These are phyloP conservation scores for Anastatica hierochuntica DNA, from an alignment of 345 rosid genomes.

Conservation along the genomic window DNA sequence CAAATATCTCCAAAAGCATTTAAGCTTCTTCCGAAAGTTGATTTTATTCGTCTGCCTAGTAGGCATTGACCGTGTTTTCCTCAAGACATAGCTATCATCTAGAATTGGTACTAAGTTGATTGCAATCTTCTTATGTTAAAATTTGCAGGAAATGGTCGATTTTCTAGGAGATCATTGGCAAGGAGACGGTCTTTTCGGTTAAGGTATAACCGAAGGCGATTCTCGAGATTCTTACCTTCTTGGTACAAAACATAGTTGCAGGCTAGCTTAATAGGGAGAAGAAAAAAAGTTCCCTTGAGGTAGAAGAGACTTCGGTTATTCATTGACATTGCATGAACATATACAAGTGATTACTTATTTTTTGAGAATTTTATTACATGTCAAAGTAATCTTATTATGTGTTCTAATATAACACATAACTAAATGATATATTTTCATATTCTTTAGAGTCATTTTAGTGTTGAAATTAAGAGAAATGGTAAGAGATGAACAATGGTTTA, in stretches of 20 bases:
- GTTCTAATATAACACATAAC: neutral
- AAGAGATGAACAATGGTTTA: no score
- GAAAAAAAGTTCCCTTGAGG: neutral
- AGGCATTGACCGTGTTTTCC: no score
- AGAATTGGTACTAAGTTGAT: neutral
- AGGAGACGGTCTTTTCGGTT: conserved; percentile 21
- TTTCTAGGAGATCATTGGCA: conserved; percentile 24
- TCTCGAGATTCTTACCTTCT: neutral
- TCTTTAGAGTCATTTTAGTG: neutral
- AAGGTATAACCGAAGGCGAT: neutral
- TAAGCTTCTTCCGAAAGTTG: neutral
- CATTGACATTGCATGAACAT: no score
- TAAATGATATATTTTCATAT: neutral
- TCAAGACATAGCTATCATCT: neutral
- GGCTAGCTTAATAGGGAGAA: neutral
- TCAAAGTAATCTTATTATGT: neutral
- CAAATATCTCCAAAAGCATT: neutral
- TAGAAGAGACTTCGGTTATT: no score
- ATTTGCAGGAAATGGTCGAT: conserved; percentile 27
- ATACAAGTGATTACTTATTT: neutral
- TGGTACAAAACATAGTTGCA: conserved; percentile 20
- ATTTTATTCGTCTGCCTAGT: neutral
- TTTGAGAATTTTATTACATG: neutral
- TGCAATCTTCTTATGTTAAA: neutral
- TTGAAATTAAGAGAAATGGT: neutral